Evolutionary conservation across 345 rosid genomes (phyloP).

Genomic region (Aquilaria malaccensis): DNA sequence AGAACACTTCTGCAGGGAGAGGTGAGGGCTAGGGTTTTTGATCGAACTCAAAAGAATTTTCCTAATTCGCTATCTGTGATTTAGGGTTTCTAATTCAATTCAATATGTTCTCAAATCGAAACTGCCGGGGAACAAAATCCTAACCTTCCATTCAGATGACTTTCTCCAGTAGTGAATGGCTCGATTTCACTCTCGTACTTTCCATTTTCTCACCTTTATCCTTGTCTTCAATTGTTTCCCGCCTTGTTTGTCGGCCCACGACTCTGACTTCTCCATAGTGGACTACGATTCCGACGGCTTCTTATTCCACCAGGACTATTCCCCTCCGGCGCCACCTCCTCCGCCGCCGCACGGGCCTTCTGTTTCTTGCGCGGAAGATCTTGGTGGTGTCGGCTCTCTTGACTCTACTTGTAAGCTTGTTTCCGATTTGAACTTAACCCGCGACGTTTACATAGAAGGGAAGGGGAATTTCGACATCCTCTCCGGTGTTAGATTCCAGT

Average conservation of each 20-base stretch:
- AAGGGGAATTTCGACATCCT: constrained; percentile 68
- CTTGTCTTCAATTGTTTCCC: constrained; percentile 17
- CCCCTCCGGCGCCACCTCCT: constrained; percentile 96
- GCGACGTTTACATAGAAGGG: constrained; percentile 79
- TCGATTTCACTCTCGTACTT: constrained; percentile 30
- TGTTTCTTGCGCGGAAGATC: constrained; percentile 83
- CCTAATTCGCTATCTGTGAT: constrained; percentile 19
- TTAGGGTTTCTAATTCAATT: constrained; percentile 4
- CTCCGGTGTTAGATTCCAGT: constrained; percentile 66
- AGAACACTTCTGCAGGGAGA: constrained; percentile 5
- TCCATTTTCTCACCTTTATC: constrained; percentile 17
- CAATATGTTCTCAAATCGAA: constrained; percentile 20
- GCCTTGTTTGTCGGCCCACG: constrained; percentile 19
- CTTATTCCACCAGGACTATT: constrained; percentile 79
- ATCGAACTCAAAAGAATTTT: not conserved
- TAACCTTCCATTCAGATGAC: constrained; percentile 45
- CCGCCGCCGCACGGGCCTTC: constrained; percentile 95
- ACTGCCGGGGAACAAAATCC: constrained; percentile 28
- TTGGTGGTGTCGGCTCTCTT: constrained; percentile 74
- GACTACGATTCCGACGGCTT: constrained; percentile 37
- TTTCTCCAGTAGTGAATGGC: constrained; percentile 49
- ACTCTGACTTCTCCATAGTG: constrained; percentile 27
- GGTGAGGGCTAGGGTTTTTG: constrained; percentile 36
- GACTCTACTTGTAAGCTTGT: constrained; percentile 87
- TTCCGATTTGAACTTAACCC: constrained; percentile 76